These are phyloP conservation scores for Clavispora fructus DNA, from an alignment of 805 yeast genomes.

Conservation along the genomic window DNA sequence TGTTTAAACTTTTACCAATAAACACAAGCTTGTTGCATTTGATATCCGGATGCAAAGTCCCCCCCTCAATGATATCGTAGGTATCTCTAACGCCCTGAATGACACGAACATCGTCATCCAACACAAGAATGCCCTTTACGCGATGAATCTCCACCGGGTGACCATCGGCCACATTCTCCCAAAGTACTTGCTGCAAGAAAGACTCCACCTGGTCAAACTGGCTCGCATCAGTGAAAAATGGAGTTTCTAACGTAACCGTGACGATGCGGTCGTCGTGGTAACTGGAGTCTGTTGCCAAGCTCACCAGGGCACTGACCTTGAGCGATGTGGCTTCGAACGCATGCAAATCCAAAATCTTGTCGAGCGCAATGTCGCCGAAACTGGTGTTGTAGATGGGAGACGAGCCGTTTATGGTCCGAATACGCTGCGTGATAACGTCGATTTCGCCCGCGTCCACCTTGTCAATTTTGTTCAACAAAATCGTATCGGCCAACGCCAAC, in stretches of 20 bases:
- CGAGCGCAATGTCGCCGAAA: constrained; percentile 70
- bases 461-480: constrained; percentile 78
- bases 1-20: constrained; percentile 61
- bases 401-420: constrained; percentile 55
- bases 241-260: constrained; percentile 39
- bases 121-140: constrained; percentile 67
- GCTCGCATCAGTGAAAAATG: constrained; percentile 29
- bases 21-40: constrained; percentile 57
- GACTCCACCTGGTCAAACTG: constrained; percentile 47
- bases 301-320: constrained; percentile 15
- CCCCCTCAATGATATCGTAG: constrained; percentile 64
- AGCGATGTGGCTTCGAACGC: constrained; percentile 53
- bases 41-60: constrained; percentile 30
- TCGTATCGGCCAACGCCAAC: constrained; percentile 81
- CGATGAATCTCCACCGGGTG: constrained; percentile 66
- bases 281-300: constrained; percentile 8
- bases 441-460: constrained; percentile 22
- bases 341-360: constrained; percentile 66
- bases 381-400: constrained; percentile 65
- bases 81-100: constrained; percentile 93
- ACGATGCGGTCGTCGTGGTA: constrained; percentile 38
- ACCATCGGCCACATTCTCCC: constrained; percentile 55
- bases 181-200: constrained; percentile 66
- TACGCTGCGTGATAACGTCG: constrained; percentile 28
- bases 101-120: constrained; percentile 42